A percentile compares a stretch with the other conserved stretches of the same genome.
Conservation (phyloP, 768 basidiomycete genomes). For the Russula sp. region DNA sequence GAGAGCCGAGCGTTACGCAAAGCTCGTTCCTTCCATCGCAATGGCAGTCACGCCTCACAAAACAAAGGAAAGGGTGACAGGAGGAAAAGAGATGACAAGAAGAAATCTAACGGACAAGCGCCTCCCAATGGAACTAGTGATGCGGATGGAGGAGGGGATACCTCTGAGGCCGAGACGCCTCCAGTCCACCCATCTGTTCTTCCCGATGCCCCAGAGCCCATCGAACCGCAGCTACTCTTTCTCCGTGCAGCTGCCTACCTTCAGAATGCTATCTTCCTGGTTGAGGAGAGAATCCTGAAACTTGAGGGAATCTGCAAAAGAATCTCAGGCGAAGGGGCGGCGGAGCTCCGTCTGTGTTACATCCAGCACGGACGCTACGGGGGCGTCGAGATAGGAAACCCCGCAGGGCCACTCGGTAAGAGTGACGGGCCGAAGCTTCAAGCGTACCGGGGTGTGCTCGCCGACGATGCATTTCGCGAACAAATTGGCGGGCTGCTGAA, state of each 20-base stretch:
- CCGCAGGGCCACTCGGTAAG: constrained; percentile 70
- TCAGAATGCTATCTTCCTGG: constrained; percentile 70
- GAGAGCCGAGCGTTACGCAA: constrained; percentile 73
- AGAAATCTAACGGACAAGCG: constrained; percentile 57
- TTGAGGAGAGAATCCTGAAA: constrained; percentile 67
- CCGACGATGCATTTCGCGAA: constrained; percentile 54
- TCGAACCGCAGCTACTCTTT: constrained; percentile 85
- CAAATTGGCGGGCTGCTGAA: constrained; percentile 57
- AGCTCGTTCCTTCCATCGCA: constrained; percentile 54
- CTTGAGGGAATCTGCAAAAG: constrained; percentile 67
- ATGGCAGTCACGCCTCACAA: constrained; percentile 40
- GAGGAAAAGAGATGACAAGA: constrained; percentile 43
- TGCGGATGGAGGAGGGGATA: constrained; percentile 45
- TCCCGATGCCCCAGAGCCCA: constrained; percentile 79
- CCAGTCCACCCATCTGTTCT: constrained; percentile 69
- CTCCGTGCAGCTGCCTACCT: constrained; percentile 80
- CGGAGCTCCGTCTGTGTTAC: constrained; percentile 74
- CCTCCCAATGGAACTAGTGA: constrained; percentile 64
- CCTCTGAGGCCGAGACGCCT: constrained; percentile 48
- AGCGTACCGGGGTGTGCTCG: constrained; percentile 62
- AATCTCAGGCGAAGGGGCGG: constrained; percentile 54
- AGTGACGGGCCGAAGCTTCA: constrained; percentile 52
- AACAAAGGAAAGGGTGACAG: constrained; percentile 53
- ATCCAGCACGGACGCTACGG: constrained; percentile 74
- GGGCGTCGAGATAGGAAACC: constrained; percentile 81